phyloP scores from a whole-genome alignment of 2,329 filamentous ascomycete genomes.

The Fusarium begoniae region DNA sequence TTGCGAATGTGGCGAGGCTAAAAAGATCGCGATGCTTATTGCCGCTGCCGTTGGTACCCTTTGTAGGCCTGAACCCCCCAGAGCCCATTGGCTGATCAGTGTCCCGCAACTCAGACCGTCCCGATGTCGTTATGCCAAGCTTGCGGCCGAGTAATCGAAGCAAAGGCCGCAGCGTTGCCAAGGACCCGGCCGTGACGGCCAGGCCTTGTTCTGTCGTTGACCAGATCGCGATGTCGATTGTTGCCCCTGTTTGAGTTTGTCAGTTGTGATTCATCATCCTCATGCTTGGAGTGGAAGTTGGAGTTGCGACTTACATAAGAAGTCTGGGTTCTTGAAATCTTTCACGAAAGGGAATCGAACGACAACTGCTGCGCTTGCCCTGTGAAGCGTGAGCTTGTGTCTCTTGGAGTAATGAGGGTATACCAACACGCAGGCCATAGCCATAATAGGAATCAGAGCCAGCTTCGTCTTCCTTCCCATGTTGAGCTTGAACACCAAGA shows the following conservation, averaged over 20 bases:
- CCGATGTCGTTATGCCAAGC: slow-evolving; percentile 43
- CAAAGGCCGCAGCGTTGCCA: slow-evolving; percentile 58
- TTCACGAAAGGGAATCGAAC: slow-evolving; percentile 53
- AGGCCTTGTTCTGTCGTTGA: slow-evolving; percentile 58
- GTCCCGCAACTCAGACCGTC: slow-evolving; percentile 30
- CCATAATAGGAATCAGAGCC: slow-evolving; percentile 61
- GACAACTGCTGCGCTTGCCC: slow-evolving; percentile 56
- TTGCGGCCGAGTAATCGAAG: slow-evolving; percentile 46
- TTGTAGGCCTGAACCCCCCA: slow-evolving; percentile 4
- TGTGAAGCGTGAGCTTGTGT: slow-evolving; percentile 36
- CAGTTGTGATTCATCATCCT: slow-evolving; percentile 1
- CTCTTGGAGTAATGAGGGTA: neutral
- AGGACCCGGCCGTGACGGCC: slow-evolving; percentile 58
- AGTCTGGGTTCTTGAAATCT: slow-evolving; percentile 52
- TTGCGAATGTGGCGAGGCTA: slow-evolving; percentile 43
- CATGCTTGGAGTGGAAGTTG: neutral
- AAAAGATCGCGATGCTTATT: slow-evolving; percentile 37
- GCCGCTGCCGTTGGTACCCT: slow-evolving; percentile 9
- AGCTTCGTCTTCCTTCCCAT: slow-evolving; percentile 63
- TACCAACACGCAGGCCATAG: slow-evolving; percentile 63
- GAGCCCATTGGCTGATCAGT: slow-evolving; percentile 22
- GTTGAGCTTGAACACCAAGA: slow-evolving; percentile 63
- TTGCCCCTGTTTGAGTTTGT: slow-evolving; percentile 44
- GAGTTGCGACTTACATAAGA: slow-evolving; percentile 50
- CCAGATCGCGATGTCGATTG: slow-evolving; percentile 58